phyloP scores from a whole-genome alignment of 2,329 filamentous ascomycete species.

The Colletotrichum cordylinicola region DNA sequence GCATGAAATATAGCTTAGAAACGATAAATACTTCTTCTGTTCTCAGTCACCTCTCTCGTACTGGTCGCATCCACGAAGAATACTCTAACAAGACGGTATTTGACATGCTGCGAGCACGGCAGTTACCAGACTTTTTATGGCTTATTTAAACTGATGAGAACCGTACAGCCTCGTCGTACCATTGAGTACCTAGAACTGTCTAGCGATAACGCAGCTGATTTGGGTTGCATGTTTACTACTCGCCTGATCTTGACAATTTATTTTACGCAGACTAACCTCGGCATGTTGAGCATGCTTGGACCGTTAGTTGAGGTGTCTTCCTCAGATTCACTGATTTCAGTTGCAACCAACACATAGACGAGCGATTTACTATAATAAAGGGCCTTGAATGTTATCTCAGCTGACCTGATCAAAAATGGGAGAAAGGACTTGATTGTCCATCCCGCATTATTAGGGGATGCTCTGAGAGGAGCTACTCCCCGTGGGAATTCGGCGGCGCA shows the following conservation, averaged over 20 bases:
- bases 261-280: not conserved
- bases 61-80: not conserved
- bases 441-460: not conserved
- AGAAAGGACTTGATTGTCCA: no score
- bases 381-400: not conserved
- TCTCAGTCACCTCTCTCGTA: not conserved
- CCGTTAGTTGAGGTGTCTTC: not conserved
- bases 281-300: not conserved
- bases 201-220: no score
- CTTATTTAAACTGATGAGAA: not conserved
- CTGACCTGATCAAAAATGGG: not conserved
- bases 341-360: not conserved
- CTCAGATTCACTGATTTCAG: not conserved
- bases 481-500: not conserved
- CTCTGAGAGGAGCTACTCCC: not conserved
- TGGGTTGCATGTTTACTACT: no score
- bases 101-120: rapidly evolving
- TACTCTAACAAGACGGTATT: not conserved
- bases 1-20: not conserved
- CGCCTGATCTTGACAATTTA: not conserved
- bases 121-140: rapidly evolving
- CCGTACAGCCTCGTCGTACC: not conserved
- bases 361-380: not conserved
- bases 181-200: no score
- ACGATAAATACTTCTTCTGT: not conserved